phyloP scores from a whole-genome alignment of 2,329 filamentous ascomycete genomes.

The Colletotrichum horii region DNA sequence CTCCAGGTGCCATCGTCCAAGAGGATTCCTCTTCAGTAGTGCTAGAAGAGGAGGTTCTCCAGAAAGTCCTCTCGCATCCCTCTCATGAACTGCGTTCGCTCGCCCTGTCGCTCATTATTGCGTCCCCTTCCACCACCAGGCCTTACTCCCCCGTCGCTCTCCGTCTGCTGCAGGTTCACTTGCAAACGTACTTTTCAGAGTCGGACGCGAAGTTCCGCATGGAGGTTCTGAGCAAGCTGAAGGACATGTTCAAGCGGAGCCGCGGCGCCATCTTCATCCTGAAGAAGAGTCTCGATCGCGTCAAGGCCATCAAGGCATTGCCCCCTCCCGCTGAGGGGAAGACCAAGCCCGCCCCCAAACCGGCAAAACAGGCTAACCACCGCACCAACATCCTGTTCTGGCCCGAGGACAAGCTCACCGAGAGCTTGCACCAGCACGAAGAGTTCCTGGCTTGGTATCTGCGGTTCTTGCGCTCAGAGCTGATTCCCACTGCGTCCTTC shows the following conservation, averaged over 20 bases:
- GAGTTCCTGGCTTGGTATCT: constrained; percentile 79
- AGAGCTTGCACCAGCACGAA: constrained; percentile 55
- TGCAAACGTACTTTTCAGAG: constrained; percentile 79
- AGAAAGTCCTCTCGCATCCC: constrained; percentile 57
- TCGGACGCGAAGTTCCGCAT: constrained; percentile 86
- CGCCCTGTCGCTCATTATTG: constrained; percentile 81
- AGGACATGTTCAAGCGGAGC: constrained; percentile 78
- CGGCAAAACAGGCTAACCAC: constrained; percentile 25
- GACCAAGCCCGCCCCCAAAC: not conserved
- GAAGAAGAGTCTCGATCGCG: constrained; percentile 40
- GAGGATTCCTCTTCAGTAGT: constrained; percentile 27
- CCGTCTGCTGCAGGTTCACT: constrained; percentile 64
- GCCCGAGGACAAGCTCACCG: constrained; percentile 39
- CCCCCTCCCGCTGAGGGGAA: constrained; percentile 2
- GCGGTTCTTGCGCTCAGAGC: constrained; percentile 72
- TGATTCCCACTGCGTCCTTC: constrained; percentile 84
- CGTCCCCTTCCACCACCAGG: constrained; percentile 75
- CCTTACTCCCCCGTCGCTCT: constrained; percentile 72
- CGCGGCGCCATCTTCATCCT: constrained; percentile 68
- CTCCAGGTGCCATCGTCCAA: not conserved
- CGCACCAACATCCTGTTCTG: constrained; percentile 42
- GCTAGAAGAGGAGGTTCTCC: constrained; percentile 50
- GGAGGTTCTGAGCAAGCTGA: constrained; percentile 76
- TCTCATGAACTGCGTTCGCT: constrained; percentile 74
- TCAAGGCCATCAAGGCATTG: constrained; percentile 19